Percentiles rank a stretch among this genome's conserved stretches.
Conservation (phyloP, 2,329 filamentous ascomycete genomes). For the Phoma herbarum region DNA sequence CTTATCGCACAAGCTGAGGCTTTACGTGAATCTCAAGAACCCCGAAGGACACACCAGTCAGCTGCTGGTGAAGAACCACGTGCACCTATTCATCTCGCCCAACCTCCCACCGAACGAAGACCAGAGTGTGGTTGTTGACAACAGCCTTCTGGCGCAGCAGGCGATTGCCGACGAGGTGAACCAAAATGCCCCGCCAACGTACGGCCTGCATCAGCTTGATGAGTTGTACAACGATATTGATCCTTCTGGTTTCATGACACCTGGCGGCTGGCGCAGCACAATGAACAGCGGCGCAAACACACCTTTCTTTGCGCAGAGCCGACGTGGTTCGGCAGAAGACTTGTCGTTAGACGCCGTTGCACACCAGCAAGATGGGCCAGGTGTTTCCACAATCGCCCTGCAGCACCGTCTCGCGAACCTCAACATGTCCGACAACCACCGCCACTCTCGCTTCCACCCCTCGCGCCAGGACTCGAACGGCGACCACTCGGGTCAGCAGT, state of each 20-base stretch:
- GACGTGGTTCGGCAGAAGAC: constrained; percentile 83
- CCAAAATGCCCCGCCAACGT: constrained; percentile 84
- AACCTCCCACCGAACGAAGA: constrained; percentile 89
- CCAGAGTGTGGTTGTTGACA: constrained; percentile 70
- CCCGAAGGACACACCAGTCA: constrained; percentile 95
- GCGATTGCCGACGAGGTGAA: constrained; percentile 65
- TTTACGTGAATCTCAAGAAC: constrained; percentile 90
- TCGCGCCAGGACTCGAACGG: constrained; percentile 18
- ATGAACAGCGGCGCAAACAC: constrained; percentile 69
- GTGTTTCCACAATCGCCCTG: constrained; percentile 67
- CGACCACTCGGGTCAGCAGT: constrained; percentile 25
- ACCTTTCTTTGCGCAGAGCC: constrained; percentile 75
- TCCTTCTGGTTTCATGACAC: constrained; percentile 80
- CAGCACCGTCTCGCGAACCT: constrained; percentile 72
- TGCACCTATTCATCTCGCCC: constrained; percentile 95
- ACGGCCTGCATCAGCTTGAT: constrained; percentile 89
- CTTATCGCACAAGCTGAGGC: constrained; percentile 88
- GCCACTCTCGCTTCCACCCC: constrained; percentile 34
- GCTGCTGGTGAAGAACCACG: constrained; percentile 87
- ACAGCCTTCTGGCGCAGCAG: constrained; percentile 47
- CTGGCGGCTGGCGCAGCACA: constrained; percentile 68
- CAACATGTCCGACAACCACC: constrained; percentile 49
- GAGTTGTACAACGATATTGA: constrained; percentile 90
- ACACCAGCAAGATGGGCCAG: constrained; percentile 43
- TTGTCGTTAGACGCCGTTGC: constrained; percentile 63